phyloP scores from a whole-genome alignment of 164 flowering plant species.

The Paratinospora sagittata region DNA sequence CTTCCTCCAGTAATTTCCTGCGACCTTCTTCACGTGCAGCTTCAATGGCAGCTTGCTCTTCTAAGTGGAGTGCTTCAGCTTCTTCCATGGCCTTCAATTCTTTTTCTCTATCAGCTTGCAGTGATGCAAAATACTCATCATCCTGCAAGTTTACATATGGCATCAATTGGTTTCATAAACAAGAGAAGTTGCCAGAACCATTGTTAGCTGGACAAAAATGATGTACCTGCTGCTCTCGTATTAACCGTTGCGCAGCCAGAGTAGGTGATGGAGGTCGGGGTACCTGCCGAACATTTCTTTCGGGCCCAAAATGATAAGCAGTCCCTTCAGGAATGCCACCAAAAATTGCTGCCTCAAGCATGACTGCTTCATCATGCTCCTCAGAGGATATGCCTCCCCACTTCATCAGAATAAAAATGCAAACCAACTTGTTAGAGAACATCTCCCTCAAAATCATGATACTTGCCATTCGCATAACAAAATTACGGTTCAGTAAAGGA shows the following conservation, averaged over 20 bases:
- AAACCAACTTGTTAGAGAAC: not conserved
- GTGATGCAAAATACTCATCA: slow-evolving; percentile 86
- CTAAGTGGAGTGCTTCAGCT: slow-evolving; percentile 48
- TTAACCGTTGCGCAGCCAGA: slow-evolving; percentile 74
- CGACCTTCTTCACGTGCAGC: slow-evolving; percentile 66
- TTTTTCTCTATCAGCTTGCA: slow-evolving; percentile 91
- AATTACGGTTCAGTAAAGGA: not conserved
- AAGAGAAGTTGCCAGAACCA: not conserved
- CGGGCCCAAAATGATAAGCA: slow-evolving; percentile 39
- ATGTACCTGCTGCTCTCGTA: slow-evolving; percentile 87
- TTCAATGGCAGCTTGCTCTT: slow-evolving; percentile 53
- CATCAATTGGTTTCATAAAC: not conserved
- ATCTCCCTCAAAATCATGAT: not conserved
- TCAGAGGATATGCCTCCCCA: slow-evolving; percentile 96
- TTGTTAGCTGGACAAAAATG: not conserved
- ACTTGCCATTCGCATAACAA: not conserved
- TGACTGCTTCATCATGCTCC: slow-evolving; percentile 98
- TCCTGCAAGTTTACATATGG: slow-evolving; percentile 46
- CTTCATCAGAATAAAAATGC: slow-evolving; percentile 30
- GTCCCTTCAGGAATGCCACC: slow-evolving; percentile 81
- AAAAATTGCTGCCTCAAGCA: slow-evolving; percentile 99
- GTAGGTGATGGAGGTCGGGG: slow-evolving; percentile 92
- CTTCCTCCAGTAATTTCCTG: slow-evolving; percentile 64
- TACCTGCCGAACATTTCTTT: slow-evolving; percentile 12
- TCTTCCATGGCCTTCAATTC: slow-evolving; percentile 71